Conservation (phyloP, 306 rosid species). For the Prunus fruticosa region DNA sequence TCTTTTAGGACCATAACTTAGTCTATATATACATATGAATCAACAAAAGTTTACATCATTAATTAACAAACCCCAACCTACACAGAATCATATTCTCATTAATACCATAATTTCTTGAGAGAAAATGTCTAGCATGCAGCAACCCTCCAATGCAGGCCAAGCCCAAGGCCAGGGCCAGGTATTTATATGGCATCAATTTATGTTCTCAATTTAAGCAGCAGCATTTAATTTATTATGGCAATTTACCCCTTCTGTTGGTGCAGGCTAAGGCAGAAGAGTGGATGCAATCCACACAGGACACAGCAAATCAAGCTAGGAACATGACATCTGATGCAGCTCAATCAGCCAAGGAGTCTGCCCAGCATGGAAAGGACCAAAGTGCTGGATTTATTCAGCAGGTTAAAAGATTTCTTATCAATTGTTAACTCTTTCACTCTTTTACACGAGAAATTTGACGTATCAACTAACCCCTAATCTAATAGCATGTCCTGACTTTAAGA, state of each 20-base stretch:
- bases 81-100: neutral
- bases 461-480: too few relatives aligned
- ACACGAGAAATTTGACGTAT: neutral
- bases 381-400: conserved; percentile 61
- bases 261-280: conserved; percentile 36
- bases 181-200: too few relatives aligned
- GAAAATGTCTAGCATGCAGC: conserved; percentile 57
- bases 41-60: neutral
- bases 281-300: conserved; percentile 29
- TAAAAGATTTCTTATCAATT: neutral
- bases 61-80: neutral
- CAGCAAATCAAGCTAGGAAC: conserved; percentile 35
- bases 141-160: conserved; percentile 44
- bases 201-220: neutral
- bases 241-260: neutral
- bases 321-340: conserved; percentile 35
- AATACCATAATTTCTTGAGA: neutral
- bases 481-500: too few relatives aligned
- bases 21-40: neutral
- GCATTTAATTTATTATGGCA: neutral
- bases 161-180: conserved; percentile 29
- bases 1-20: neutral
- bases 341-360: conserved; percentile 31
- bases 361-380: conserved; percentile 39
- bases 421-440: neutral